Evolutionary conservation across 345 rosid species (phyloP).

Genomic region (Citrus trifoliata): DNA sequence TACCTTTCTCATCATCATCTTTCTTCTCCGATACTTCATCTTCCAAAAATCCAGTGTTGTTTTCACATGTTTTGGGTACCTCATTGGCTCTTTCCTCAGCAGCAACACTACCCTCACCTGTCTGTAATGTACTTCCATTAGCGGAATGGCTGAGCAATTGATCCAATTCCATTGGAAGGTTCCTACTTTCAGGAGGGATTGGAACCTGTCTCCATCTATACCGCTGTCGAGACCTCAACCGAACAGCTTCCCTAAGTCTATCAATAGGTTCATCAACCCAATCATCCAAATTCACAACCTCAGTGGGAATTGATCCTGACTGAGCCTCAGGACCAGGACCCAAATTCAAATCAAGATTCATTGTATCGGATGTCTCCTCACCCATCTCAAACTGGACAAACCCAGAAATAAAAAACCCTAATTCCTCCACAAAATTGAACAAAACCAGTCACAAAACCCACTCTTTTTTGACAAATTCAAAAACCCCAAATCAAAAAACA

Average conservation of each 20-base stretch:
- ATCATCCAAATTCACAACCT: slow-evolving; percentile 54
- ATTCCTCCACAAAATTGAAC: not conserved
- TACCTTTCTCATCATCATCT: slow-evolving; percentile 52
- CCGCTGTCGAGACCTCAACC: slow-evolving; percentile 45
- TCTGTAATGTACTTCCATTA: slow-evolving; percentile 49
- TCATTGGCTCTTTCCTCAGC: slow-evolving; percentile 69
- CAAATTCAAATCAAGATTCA: slow-evolving; percentile 96
- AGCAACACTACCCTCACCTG: slow-evolving; percentile 84
- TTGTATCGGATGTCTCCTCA: slow-evolving; percentile 69
- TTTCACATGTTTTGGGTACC: slow-evolving; percentile 62
- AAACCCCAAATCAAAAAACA: not conserved
- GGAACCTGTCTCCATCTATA: slow-evolving; percentile 57
- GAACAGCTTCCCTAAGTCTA: slow-evolving; percentile 62
- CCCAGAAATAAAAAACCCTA: slow-evolving; percentile 15
- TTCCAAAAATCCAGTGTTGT: slow-evolving; percentile 55
- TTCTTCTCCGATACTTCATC: slow-evolving; percentile 49
- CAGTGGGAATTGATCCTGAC: slow-evolving; percentile 37
- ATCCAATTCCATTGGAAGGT: slow-evolving; percentile 55
- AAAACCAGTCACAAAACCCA: not conserved
- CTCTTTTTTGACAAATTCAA: not conserved
- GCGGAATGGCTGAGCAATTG: slow-evolving; percentile 50
- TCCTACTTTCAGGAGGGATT: slow-evolving; percentile 40
- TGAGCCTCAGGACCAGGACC: slow-evolving; percentile 79
- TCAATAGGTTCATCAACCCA: slow-evolving; percentile 47
- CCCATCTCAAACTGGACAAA: slow-evolving; percentile 44